Conservation (phyloP, 495 filamentous ascomycete species). For the Aeminium ludgeri region DNA sequence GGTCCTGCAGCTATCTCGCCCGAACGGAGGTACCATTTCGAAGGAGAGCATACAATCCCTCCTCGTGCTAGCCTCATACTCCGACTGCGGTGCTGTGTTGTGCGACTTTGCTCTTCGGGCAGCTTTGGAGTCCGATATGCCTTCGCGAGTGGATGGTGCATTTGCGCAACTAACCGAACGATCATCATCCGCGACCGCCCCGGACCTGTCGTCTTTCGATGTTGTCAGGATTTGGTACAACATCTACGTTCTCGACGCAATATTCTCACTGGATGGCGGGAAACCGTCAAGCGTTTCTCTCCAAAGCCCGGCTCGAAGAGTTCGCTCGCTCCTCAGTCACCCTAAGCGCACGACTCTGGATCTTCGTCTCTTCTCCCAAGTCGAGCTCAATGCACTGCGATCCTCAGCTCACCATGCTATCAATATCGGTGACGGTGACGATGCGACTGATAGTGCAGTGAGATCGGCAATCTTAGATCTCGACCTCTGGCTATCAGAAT, state of each 20-base stretch:
- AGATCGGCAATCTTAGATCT: conserved; percentile 8
- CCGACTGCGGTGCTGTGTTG: conserved; percentile 30
- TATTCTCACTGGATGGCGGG: conserved; percentile 35
- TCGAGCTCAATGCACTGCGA: conserved; percentile 30
- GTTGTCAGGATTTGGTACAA: conserved; percentile 32
- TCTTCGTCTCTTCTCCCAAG: conserved; percentile 34
- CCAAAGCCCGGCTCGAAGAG: conserved; percentile 26
- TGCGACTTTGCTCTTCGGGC: conserved; percentile 33
- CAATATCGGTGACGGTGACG: background rate
- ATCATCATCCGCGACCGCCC: conserved; percentile 16
- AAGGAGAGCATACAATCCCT: conserved; percentile 34
- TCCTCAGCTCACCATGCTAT: conserved; percentile 21
- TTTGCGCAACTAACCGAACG: conserved; percentile 28
- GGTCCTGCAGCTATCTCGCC: conserved; percentile 22
- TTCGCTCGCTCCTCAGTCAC: conserved; percentile 30
- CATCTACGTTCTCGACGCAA: conserved; percentile 26
- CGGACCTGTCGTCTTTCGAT: conserved; percentile 31
- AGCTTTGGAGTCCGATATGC: conserved; percentile 30
- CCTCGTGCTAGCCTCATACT: conserved; percentile 33
- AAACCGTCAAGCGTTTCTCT: conserved; percentile 32
- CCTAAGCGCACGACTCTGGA: conserved; percentile 30
- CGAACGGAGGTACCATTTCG: conserved; percentile 6
- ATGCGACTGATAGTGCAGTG: background rate
- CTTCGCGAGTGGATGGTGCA: conserved; percentile 17
- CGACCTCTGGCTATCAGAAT: conserved; percentile 13